These are phyloP conservation scores for Daphne laureola DNA, from an alignment of 441 rosid genomes.

Conservation along the genomic window DNA sequence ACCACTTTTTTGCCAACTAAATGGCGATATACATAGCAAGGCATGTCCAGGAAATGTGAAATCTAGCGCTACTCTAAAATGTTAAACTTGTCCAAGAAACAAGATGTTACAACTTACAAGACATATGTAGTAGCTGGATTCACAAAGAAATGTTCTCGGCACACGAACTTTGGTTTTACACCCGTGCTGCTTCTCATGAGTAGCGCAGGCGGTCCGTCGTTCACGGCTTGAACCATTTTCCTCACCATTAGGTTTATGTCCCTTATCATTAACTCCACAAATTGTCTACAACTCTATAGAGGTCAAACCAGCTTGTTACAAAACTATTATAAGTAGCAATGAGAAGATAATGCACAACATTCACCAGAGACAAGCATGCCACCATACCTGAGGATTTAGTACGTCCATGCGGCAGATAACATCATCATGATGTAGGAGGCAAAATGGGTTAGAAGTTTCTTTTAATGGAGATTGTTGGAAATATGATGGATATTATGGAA, in stretches of 20 bases:
- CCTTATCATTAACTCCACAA: slow-evolving; percentile 69
- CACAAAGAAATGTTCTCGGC: slow-evolving; percentile 67
- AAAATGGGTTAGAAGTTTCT: slow-evolving; percentile 1
- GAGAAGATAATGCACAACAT: not conserved
- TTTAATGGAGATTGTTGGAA: no score
- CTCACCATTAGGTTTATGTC: slow-evolving; percentile 56
- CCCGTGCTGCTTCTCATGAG: slow-evolving; percentile 29
- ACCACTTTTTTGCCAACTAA: no score
- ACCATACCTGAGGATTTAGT: slow-evolving; percentile 80
- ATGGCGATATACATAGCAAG: no score
- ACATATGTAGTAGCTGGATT: slow-evolving; percentile 40
- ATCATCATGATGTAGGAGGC: slow-evolving; percentile 41
- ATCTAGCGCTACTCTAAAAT: no score
- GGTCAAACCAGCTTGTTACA: not conserved
- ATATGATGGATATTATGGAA: no score
- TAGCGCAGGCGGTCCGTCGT: slow-evolving; percentile 47
- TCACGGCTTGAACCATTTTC: slow-evolving; percentile 52
- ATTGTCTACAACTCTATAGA: slow-evolving; percentile 65
- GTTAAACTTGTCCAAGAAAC: no score
- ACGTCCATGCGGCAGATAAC: slow-evolving; percentile 56
- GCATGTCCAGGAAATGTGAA: no score
- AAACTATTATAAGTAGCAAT: not conserved
- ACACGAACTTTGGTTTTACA: slow-evolving; percentile 36
- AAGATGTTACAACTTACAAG: slow-evolving; percentile 16
- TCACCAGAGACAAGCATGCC: slow-evolving; percentile 8